Evolutionary conservation across 495 filamentous ascomycete species (phyloP).

Genomic region (Cairneyella variabilis): DNA sequence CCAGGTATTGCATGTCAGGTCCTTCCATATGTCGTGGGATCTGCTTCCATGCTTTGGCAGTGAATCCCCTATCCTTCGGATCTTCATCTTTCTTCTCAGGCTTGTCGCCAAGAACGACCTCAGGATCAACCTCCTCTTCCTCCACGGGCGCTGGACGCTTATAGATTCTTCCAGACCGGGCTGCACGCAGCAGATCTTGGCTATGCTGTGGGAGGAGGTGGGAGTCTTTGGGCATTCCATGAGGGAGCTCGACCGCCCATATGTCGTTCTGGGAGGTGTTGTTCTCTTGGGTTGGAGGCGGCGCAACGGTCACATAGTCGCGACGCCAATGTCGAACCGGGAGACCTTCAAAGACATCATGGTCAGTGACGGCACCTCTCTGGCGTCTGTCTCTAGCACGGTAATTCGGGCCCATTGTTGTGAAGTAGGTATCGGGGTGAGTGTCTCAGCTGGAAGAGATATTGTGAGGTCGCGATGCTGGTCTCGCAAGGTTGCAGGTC

Average conservation of each 20-base stretch:
- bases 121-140: constrained; percentile 45
- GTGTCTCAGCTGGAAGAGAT: too few species aligned
- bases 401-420: constrained; percentile 7
- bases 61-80: constrained; percentile 60
- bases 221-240: constrained; percentile 81
- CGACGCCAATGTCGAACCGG: constrained; percentile 90
- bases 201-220: constrained; percentile 74
- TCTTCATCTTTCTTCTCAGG: constrained; percentile 42
- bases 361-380: constrained; percentile 73
- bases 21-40: constrained; percentile 74
- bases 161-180: constrained; percentile 69
- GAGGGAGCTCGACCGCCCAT: constrained; percentile 56
- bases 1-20: constrained; percentile 74
- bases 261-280: constrained; percentile 42
- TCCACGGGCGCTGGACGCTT: constrained; percentile 50
- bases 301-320: constrained; percentile 64
- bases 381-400: constrained; percentile 62
- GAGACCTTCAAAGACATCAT: constrained; percentile 93
- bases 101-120: constrained; percentile 37
- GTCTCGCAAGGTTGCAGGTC: too few species aligned
- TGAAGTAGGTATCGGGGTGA: too few species aligned
- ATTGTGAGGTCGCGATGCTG: too few species aligned
- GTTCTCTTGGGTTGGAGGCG: constrained; percentile 54
- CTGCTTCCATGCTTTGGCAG: constrained; percentile 71
- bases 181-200: constrained; percentile 79